Conservation (phyloP, 2,329 filamentous ascomycete species). For the Penicillium sp. region DNA sequence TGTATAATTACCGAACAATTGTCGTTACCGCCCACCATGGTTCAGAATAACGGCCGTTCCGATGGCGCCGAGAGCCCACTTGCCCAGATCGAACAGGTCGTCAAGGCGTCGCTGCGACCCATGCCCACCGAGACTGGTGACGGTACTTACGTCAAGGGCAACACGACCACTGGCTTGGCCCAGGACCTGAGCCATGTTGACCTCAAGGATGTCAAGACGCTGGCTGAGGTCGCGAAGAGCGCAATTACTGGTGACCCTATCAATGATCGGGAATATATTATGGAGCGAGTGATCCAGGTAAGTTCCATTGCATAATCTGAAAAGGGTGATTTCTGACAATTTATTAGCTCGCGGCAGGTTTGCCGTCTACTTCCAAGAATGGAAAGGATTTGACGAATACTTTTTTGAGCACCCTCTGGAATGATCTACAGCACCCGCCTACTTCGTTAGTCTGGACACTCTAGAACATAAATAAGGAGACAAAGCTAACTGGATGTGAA, state of each 20-base stretch:
- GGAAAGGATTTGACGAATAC: conserved; percentile 51
- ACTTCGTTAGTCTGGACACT: conserved; percentile 46
- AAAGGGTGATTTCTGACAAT: conserved; percentile 5
- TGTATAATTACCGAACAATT: conserved; percentile 2
- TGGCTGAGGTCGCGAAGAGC: conserved; percentile 47
- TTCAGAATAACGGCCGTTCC: conserved; percentile 19
- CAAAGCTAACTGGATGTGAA: conserved; percentile 17
- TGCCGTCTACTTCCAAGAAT: conserved; percentile 42
- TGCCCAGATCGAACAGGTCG: conserved; percentile 43
- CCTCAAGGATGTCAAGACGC: conserved; percentile 49
- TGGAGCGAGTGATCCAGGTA: conserved; percentile 60
- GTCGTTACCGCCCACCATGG: conserved; percentile 21
- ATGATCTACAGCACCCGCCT: conserved; percentile 59
- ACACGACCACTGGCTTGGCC: conserved; percentile 40
- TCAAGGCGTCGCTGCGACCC: conserved; percentile 48
- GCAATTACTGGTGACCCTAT: conserved; percentile 55
- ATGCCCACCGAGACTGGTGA: conserved; percentile 48
- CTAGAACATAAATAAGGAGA: conserved; percentile 12
- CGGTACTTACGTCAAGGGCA: conserved; percentile 45
- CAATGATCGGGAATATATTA: conserved; percentile 65
- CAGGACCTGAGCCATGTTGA: conserved; percentile 54
- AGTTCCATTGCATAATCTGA: not conserved
- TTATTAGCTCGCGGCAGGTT: conserved; percentile 41
- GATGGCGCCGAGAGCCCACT: conserved; percentile 43
- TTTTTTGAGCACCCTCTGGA: conserved; percentile 59